Evolutionary conservation across 75 land plant species (phyloP).

Genomic region (Larix kaempferi): DNA sequence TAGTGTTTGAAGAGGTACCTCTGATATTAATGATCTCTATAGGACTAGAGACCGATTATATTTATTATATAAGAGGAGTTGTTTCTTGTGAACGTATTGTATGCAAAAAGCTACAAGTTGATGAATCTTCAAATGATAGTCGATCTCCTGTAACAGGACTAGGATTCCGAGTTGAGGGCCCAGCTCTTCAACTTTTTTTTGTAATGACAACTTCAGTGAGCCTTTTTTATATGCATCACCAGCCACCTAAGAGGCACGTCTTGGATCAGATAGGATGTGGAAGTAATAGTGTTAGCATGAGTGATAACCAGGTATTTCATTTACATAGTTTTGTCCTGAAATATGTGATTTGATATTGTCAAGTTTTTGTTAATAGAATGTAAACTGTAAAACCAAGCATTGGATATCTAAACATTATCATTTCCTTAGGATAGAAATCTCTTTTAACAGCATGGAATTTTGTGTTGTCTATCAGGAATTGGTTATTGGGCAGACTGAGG

Average conservation of each 20-base stretch:
- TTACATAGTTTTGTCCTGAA: no score
- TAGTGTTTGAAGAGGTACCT: constrained; percentile 92
- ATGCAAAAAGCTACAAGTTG: constrained; percentile 69
- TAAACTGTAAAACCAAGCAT: no score
- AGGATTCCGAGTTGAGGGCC: constrained; percentile 81
- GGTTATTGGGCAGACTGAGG: constrained; percentile 90
- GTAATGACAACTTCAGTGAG: constrained; percentile 72
- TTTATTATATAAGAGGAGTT: constrained; percentile 96
- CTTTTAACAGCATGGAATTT: no score
- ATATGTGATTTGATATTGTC: no score
- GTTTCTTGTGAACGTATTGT: constrained; percentile 80
- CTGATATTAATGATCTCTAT: constrained; percentile 79
- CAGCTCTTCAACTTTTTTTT: constrained; percentile 78
- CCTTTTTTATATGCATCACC: constrained; percentile 67
- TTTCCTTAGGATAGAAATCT: no score
- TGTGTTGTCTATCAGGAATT: no score
- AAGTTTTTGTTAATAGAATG: no score
- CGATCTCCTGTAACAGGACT: constrained; percentile 69
- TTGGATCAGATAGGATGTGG: constrained; percentile 84
- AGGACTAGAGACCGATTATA: constrained; percentile 79
- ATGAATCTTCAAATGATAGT: constrained; percentile 24
- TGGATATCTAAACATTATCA: no score
- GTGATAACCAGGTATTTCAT: constrained; percentile 82
- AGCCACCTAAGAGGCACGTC: constrained; percentile 70
- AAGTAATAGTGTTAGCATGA: constrained; percentile 77